Conservation (phyloP, 2,329 filamentous ascomycete genomes). For the Talaromyces sp. region DNA sequence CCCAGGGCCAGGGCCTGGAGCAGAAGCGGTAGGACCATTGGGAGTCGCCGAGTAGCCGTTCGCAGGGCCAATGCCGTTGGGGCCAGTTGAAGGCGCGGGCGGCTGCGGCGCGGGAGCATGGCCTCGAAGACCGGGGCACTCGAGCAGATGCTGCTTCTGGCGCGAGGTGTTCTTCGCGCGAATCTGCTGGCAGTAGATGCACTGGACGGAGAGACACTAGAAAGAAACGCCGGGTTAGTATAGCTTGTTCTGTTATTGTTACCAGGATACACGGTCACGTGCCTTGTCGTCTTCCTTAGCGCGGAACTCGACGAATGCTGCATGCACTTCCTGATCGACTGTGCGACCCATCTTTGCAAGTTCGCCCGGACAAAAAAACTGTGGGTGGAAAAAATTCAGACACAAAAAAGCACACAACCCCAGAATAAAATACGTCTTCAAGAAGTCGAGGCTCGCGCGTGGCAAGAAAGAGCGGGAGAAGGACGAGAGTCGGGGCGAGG, state of each 20-base stretch:
- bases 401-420: background rate
- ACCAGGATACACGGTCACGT: conserved; percentile 29
- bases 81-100: conserved; percentile 31
- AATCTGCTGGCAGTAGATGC: conserved; percentile 51
- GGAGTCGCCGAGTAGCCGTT: conserved; percentile 43
- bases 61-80: conserved; percentile 36
- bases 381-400: background rate
- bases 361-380: background rate
- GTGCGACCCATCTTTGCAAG: conserved; percentile 43
- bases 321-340: conserved; percentile 50
- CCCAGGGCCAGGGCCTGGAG: conserved; percentile 27
- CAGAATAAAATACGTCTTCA: background rate
- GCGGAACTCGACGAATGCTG: conserved; percentile 51
- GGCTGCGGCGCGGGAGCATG: conserved; percentile 42
- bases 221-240: conserved; percentile 28
- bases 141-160: conserved; percentile 49
- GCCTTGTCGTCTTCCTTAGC: conserved; percentile 52
- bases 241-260: conserved; percentile 27
- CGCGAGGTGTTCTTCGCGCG: conserved; percentile 51
- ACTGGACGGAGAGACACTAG: conserved; percentile 50
- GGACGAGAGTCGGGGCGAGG: background rate
- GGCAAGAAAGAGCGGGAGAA: background rate
- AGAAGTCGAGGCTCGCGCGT: background rate
- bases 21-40: conserved; percentile 30
- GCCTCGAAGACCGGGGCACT: conserved; percentile 46